Base-by-base conservation (phyloP, 2,329 filamentous ascomycete genomes). In the Pseudogymnoascus sp. region DNA sequence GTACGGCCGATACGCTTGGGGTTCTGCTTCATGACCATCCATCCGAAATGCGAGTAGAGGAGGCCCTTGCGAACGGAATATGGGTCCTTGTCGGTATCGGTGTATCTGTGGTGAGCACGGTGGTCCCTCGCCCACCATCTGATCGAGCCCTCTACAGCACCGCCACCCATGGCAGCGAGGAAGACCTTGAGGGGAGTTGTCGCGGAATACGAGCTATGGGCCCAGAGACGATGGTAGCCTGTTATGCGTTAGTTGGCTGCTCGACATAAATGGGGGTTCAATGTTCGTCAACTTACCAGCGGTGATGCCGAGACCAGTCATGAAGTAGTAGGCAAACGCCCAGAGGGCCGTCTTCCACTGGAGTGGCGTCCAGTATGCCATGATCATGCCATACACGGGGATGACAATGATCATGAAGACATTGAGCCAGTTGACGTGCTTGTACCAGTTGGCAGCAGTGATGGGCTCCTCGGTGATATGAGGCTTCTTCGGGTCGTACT, bases 21-120 rank as follows among this genome's bases (percentile, higher is more conserved):
- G 79, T 95, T 93, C 79, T 95, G 90, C 82, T 93, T 93, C 82
- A 95, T 86, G 71, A 95, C 77, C 89, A 95, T 94, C 90, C 90
- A 95, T 70, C 90, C 90, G 62, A 95, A 79, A 78, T 91, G 88
- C 60, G 84, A 91, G 82, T 92, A 93, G 67, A 91, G 77, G 58
- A 94, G 82, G 68, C 90, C 90, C 81, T 95, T 95, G 77, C 89
- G 87, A 69, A 95, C 90, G 22, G 89, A 92, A 80, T 95, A 95
- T 58, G 90, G 91, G 68, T 95, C 90, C 80, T 94, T 94, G 37
- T 92, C 89, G 71, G 90, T 95, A 73, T 95, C 91, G 78, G 91
- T 95, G 75, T 94, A 95, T 70, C 91, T 85, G 81, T 95, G 90
- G 75, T 95, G 90, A 70, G 90, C 88, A 68, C 91, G 87, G 78